These are phyloP conservation scores for Trichoderma sp. DNA, from an alignment of 2,329 filamentous ascomycete species.

Conservation along the genomic window DNA sequence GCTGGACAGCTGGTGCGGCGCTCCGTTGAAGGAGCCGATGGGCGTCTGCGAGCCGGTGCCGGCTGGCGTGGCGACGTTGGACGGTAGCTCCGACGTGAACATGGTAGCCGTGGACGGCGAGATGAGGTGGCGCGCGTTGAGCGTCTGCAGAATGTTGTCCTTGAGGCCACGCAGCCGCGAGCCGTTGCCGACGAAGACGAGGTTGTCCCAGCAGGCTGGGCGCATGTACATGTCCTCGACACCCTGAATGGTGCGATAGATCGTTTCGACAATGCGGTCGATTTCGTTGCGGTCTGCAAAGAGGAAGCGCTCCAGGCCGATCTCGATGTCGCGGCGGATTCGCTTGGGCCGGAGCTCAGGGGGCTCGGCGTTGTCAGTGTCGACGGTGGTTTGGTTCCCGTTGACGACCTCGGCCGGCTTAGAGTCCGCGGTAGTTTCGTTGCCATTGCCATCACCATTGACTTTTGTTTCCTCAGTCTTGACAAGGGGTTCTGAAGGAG, in stretches of 20 bases:
- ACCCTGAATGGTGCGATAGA: slow-evolving; percentile 78
- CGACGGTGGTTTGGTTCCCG: slow-evolving; percentile 16
- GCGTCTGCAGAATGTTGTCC: slow-evolving; percentile 78
- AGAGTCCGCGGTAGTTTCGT: neutral
- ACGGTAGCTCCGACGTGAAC: slow-evolving; percentile 94
- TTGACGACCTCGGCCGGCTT: slow-evolving; percentile 25
- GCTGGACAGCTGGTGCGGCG: slow-evolving; percentile 53
- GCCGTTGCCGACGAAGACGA: slow-evolving; percentile 91
- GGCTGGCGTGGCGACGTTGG: slow-evolving; percentile 84
- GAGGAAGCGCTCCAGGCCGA: slow-evolving; percentile 72
- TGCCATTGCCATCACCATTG: neutral
- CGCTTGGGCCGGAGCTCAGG: slow-evolving; percentile 54
- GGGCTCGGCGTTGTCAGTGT: neutral
- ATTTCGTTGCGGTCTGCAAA: slow-evolving; percentile 70
- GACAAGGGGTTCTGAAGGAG: slow-evolving; percentile 22
- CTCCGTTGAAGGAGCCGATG: slow-evolving; percentile 58
- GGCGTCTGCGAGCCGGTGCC: slow-evolving; percentile 92
- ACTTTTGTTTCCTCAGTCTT: slow-evolving; percentile 26
- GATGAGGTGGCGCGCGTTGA: slow-evolving; percentile 80
- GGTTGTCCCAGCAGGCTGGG: slow-evolving; percentile 83
- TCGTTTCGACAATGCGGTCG: slow-evolving; percentile 77
- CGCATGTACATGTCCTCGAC: slow-evolving; percentile 84
- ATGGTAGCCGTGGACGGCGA: slow-evolving; percentile 92
- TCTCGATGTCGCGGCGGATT: slow-evolving; percentile 66
- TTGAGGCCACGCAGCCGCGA: slow-evolving; percentile 73